These are phyloP conservation scores for Dendrobium huoshanense DNA, from an alignment of 106 monocot genomes.

Conservation along the genomic window DNA sequence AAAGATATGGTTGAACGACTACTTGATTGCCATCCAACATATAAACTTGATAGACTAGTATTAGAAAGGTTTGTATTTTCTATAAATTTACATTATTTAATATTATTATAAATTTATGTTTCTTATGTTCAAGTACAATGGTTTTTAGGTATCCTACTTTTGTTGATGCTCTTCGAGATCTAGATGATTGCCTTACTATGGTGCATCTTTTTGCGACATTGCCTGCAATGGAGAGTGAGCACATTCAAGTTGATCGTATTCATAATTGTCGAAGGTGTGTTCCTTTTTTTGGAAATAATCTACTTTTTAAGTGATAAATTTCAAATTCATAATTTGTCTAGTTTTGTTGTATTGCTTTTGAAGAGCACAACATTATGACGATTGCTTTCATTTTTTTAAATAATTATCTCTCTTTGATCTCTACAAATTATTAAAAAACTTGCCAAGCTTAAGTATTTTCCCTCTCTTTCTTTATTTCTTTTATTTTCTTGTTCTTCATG, in stretches of 20 bases:
- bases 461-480: background rate
- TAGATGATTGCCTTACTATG: conserved; percentile 98
- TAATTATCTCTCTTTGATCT: background rate
- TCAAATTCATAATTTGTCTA: background rate
- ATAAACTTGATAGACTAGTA: conserved; percentile 75
- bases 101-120: background rate
- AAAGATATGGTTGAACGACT: conserved; percentile 63
- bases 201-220: conserved; percentile 94
- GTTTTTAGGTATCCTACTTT: conserved; percentile 78
- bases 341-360: background rate
- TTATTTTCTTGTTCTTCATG: background rate
- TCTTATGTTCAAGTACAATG: background rate
- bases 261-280: conserved; percentile 84
- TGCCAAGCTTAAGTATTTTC: background rate
- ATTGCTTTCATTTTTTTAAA: background rate
- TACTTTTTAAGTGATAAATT: background rate
- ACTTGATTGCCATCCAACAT: conserved; percentile 49
- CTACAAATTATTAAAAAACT: background rate
- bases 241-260: conserved; percentile 75
- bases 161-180: conserved; percentile 72
- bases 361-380: background rate
- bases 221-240: conserved; percentile 72
- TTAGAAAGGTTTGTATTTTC: conserved; percentile 50
- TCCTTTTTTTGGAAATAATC: background rate
- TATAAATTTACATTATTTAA: background rate